These are phyloP conservation scores for Glutinoglossum americanum DNA, from an alignment of 495 filamentous ascomycete species.

Conservation along the genomic window DNA sequence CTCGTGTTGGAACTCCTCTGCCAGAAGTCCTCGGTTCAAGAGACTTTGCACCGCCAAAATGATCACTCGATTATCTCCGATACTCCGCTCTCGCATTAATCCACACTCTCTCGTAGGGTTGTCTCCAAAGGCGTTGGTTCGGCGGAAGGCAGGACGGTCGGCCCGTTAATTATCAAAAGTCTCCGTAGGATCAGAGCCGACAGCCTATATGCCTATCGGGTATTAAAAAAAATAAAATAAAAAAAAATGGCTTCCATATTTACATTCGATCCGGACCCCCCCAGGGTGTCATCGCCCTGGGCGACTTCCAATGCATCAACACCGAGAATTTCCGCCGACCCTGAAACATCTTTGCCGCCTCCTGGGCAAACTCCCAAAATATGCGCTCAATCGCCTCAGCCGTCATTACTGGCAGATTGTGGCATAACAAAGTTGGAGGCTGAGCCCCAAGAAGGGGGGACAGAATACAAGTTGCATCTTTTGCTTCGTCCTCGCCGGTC, in stretches of 20 bases:
- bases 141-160: not conserved
- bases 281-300: slow-evolving; percentile 81
- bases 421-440: slow-evolving; percentile 59
- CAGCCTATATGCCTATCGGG: not conserved
- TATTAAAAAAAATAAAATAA: not conserved
- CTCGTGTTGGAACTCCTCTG: not conserved
- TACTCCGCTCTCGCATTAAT: not conserved
- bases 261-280: slow-evolving; percentile 76
- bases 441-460: slow-evolving; percentile 85
- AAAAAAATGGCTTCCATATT: slow-evolving; percentile 76
- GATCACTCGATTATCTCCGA: not conserved
- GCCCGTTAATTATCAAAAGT: not conserved
- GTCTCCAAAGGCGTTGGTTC: not conserved
- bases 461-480: slow-evolving; percentile 93
- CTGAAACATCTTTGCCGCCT: slow-evolving; percentile 12
- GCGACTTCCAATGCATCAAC: slow-evolving; percentile 15
- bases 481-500: slow-evolving; percentile 56
- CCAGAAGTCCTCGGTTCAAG: not conserved
- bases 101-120: not conserved
- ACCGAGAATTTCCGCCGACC: slow-evolving; percentile 17
- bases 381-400: slow-evolving; percentile 11
- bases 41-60: not conserved
- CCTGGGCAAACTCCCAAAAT: not conserved
- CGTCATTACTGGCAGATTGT: slow-evolving; percentile 36
- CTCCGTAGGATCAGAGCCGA: not conserved